Evolutionary conservation across 441 rosid genomes (phyloP).

Genomic region (Hura crepitans): DNA sequence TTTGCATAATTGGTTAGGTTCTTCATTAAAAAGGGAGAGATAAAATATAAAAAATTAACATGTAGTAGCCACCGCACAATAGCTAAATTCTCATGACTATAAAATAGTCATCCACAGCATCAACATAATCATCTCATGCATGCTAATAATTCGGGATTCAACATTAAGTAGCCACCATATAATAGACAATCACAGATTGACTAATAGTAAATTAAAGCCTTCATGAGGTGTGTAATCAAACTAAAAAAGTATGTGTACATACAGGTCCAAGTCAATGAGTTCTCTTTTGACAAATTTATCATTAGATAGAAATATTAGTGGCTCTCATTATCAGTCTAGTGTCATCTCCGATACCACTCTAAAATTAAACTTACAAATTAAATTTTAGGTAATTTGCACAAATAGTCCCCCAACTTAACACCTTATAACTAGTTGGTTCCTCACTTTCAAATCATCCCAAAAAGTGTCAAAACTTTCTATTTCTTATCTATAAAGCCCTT

Average conservation of each 20-base stretch:
- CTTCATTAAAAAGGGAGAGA: too few species aligned
- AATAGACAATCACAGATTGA: not conserved
- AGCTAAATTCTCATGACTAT: constrained; percentile 90
- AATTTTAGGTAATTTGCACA: too few species aligned
- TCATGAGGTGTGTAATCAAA: not conserved
- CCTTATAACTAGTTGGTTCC: too few species aligned
- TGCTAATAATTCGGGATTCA: not conserved
- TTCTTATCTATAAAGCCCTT: too few species aligned
- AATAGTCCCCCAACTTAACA: too few species aligned
- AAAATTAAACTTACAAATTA: not conserved
- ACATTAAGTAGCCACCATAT: not conserved
- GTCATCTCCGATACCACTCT: not conserved
- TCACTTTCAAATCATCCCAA: too few species aligned
- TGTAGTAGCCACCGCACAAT: too few species aligned
- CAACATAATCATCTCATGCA: not conserved
- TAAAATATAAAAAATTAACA: not conserved
- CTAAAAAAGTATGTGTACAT: not conserved
- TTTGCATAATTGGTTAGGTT: too few species aligned
- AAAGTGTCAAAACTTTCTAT: too few species aligned
- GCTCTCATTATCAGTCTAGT: not conserved
- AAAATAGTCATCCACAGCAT: constrained; percentile 23
- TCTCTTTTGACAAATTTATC: not conserved
- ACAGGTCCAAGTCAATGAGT: not conserved
- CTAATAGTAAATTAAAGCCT: not conserved
- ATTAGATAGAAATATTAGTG: not conserved